Evolutionary conservation across 1,284 basidiomycete genomes (phyloP), one percentile per base, ranked within the genome.

Genomic region (Trametes hirsuta): DNA sequence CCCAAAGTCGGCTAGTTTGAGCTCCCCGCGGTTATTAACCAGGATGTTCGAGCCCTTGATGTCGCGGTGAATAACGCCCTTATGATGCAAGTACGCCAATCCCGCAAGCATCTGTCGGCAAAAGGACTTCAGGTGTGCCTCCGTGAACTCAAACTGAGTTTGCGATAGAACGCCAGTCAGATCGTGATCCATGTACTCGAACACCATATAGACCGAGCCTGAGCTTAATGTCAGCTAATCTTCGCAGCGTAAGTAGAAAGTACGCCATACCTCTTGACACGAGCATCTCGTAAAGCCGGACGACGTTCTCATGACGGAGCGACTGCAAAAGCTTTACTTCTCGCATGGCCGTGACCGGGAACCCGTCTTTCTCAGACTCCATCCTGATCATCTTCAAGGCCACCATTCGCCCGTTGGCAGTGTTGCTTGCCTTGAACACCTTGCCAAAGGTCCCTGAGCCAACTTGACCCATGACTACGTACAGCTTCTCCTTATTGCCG

Each of bases 121-220:
- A 47, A 99, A 84, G 0, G 95, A 97, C 79, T 99, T 99, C 57
- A 98, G 81, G 74, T 99, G 93, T 14, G 92, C 94, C 15, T 87
- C 83, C 1, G 85, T 84, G 72, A 99, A 98, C 45, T 73, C 79
- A 68, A 93, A 96, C 73, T 93, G 87, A 0, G 88, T 94, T 75
- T 98, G 96, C 1, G 94, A 93, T 12, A 99, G 82, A 54, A 99
- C 84, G 2, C 98, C 98, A 3, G 95, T 98, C 53, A 99, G 82
- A 72, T 99, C 97, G 74, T 99, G 97, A 71, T 99, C 95, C 93
- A 98, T 95, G 75, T 99, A 99, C 75, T 99, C 96, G 71, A 99
- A 95, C 30, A 99, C 97, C 96, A 99, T 99, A 77, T 96, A 98
- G 21, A 98, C 94, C 44, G 93, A 92, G 56, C 94, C 96, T 96